Evolutionary conservation across 805 yeast genomes (phyloP).

Genomic region (Hanseniaspora taiwanica): DNA sequence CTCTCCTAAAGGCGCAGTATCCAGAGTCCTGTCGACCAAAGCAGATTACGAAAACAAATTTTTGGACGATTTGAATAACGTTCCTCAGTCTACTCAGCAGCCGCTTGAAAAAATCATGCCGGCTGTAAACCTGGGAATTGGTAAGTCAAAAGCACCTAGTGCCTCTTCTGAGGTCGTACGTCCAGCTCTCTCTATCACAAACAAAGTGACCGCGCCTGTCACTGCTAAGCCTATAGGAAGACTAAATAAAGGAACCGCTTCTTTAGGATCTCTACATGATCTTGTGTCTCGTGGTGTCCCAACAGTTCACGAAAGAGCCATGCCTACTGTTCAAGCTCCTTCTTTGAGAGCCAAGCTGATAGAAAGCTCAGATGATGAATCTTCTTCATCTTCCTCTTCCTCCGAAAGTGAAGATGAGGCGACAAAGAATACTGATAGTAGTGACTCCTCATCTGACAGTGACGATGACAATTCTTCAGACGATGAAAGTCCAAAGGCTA

Average conservation of each 20-base stretch:
- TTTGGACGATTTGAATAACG: not conserved
- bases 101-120: not conserved
- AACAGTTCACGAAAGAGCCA: constrained; percentile 39
- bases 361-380: constrained; percentile 3
- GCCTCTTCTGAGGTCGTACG: too few relatives aligned
- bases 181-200: too few relatives aligned
- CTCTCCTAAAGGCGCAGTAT: constrained; percentile 28
- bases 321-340: constrained; percentile 2
- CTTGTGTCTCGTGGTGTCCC: constrained; percentile 56
- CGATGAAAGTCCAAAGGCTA: constrained; percentile 13
- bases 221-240: constrained; percentile 4
- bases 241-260: constrained; percentile 22
- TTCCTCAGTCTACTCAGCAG: not conserved
- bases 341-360: not conserved
- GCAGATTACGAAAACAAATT: constrained; percentile 8
- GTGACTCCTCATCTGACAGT: constrained; percentile 7
- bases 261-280: constrained; percentile 43
- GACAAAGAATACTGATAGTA: not conserved
- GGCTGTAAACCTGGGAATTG: not conserved
- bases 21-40: constrained; percentile 9
- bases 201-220: not conserved
- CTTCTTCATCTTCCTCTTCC: constrained; percentile 3
- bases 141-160: not conserved
- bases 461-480: constrained; percentile 9
- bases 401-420: constrained; percentile 2